Evolutionary conservation across 768 basidiomycete genomes (phyloP), one percentile per base, ranked within the genome.

Genomic region (Lentinus tigrinus): DNA sequence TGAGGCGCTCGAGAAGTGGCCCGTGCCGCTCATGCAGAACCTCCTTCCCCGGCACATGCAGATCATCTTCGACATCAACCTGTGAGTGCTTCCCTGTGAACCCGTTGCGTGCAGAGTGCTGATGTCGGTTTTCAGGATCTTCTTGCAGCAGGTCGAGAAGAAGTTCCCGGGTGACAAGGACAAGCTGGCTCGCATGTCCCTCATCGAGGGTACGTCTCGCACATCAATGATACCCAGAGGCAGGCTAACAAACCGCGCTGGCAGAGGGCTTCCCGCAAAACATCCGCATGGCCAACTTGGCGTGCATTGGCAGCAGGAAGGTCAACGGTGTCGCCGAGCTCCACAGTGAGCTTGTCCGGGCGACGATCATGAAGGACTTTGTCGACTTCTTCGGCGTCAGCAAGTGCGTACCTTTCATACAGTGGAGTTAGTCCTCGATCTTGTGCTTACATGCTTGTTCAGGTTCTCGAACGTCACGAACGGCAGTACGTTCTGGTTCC

Each of bases 241-340:
- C 0, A 24, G 49, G 19, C 16, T 40, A 23, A 38, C 43, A 3
- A 16, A 38, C 56, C 21, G 50, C 23, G 28, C 21, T 7, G 31
- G 37, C 58, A 91, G 95, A 96, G 84, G 90, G 92, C 16, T 70
- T 81, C 58, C 93, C 93, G 5, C 85, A 96, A 72, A 85, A 92
- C 67, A 81, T 97, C 60, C 82, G 93, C 61, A 95, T 95, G 91
- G 93, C 94, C 9, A 87, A 90, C 73, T 77, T 99, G 24, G 97
- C 97, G 17, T 89, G 88, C 71, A 89, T 98, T 58, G 94, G 85
- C 27, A 90, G 88, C 67, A 83, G 87, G 65, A 91, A 87, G 70
- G 90, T 95, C 67, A 99, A 99, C 65, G 96, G 97, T 67, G 97
- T 98, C 14, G 96, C 97, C 10, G 96, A 95, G 83, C 78, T 98